These are phyloP conservation scores for Tuber indicum DNA, from an alignment of 495 filamentous ascomycete species.

Conservation along the genomic window DNA sequence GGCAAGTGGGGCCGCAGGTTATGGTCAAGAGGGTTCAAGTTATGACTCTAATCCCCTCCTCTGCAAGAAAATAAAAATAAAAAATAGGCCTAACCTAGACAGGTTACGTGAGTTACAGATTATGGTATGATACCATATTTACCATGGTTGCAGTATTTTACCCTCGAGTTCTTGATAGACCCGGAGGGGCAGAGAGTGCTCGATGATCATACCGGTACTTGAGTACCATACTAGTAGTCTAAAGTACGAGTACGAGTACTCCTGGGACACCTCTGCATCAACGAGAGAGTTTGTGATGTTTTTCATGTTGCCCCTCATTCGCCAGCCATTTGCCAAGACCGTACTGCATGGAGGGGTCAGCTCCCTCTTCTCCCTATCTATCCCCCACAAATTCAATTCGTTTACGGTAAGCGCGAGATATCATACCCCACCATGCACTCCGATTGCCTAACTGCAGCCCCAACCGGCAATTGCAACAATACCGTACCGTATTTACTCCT, in stretches of 20 bases:
- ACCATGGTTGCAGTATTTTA: not conserved
- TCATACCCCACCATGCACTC: constrained; percentile 31
- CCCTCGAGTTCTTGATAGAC: not conserved
- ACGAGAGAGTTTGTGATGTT: not conserved
- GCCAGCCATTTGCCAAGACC: constrained; percentile 11
- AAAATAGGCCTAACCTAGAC: not conserved
- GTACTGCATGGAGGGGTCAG: not conserved
- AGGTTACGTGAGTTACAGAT: not conserved
- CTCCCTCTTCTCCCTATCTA: not conserved
- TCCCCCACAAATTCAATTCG: not conserved
- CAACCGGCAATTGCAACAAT: not conserved
- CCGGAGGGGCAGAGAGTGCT: not conserved
- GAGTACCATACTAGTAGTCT: too few species aligned
- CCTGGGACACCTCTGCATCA: not conserved
- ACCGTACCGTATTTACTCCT: not conserved
- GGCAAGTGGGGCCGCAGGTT: not conserved
- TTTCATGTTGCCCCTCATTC: constrained; percentile 14
- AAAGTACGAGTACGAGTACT: too few species aligned
- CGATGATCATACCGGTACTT: not conserved
- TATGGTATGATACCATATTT: not conserved
- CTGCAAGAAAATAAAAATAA: too few species aligned
- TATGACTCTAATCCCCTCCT: not conserved
- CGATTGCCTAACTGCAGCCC: constrained; percentile 14
- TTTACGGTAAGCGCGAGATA: constrained; percentile 1
- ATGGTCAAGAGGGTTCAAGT: not conserved